Percentiles rank a stretch among this genome's conserved stretches.
phyloP scores from a whole-genome alignment of 768 basidiomycete species.

The Dentipellis fragilis region DNA sequence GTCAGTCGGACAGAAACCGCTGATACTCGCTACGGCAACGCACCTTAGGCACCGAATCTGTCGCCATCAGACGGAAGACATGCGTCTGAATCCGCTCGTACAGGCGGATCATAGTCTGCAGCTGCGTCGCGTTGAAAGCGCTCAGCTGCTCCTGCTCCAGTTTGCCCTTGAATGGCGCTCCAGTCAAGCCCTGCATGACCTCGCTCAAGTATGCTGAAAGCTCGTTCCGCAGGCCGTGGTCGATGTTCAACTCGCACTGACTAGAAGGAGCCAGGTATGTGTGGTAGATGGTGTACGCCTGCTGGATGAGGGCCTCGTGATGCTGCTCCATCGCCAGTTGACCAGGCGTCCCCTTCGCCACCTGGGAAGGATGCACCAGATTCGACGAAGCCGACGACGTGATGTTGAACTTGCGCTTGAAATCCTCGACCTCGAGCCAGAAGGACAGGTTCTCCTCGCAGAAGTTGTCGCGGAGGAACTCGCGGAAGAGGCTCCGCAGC shows the following conservation, averaged over 20 bases:
- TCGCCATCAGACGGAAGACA: slow-evolving; percentile 96
- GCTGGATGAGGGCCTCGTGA: slow-evolving; percentile 89
- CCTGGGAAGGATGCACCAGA: slow-evolving; percentile 23
- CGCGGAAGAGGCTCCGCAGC: slow-evolving; percentile 83
- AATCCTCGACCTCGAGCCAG: slow-evolving; percentile 96
- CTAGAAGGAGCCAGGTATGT: slow-evolving; percentile 94
- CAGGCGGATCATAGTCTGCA: slow-evolving; percentile 85
- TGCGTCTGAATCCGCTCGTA: slow-evolving; percentile 97
- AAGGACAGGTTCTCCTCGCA: slow-evolving; percentile 98
- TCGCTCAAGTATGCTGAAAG: slow-evolving; percentile 89
- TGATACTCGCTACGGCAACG: not conserved
- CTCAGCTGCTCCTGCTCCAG: slow-evolving; percentile 75
- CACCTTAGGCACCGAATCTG: slow-evolving; percentile 97
- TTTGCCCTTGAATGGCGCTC: slow-evolving; percentile 69
- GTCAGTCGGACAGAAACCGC: too few relatives aligned
- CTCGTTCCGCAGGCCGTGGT: slow-evolving; percentile 92
- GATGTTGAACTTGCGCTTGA: slow-evolving; percentile 92
- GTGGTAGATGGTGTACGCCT: slow-evolving; percentile 89
- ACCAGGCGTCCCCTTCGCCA: slow-evolving; percentile 45
- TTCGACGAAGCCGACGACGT: slow-evolving; percentile 67
- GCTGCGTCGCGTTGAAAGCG: slow-evolving; percentile 88
- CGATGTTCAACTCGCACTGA: slow-evolving; percentile 95
- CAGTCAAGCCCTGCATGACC: slow-evolving; percentile 68
- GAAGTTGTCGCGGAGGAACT: slow-evolving; percentile 88
- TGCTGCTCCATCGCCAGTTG: slow-evolving; percentile 94